Conservation (phyloP, 2,329 filamentous ascomycete genomes). For the Monascus ruber region DNA sequence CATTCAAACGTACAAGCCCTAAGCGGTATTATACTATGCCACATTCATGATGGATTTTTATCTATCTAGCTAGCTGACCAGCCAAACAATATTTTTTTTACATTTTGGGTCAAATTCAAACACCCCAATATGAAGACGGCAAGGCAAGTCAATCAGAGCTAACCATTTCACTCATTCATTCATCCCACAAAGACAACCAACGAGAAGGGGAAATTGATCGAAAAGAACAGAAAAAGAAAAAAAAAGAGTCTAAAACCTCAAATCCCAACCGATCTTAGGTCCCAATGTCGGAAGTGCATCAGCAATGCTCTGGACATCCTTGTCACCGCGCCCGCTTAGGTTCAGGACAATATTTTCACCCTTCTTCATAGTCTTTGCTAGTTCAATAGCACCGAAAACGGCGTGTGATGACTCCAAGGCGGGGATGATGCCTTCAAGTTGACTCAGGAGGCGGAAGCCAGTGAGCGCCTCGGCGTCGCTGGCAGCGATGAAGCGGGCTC, state of each 20-base stretch:
- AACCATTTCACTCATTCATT: no score
- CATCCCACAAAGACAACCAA: no score
- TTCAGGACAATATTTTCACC: slow-evolving; percentile 88
- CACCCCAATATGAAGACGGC: no score
- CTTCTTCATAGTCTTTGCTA: slow-evolving; percentile 86
- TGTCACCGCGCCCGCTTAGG: slow-evolving; percentile 85
- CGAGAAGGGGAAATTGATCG: no score
- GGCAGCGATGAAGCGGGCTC: slow-evolving; percentile 80
- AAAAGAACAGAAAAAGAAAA: neutral
- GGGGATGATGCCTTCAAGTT: slow-evolving; percentile 93
- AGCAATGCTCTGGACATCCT: slow-evolving; percentile 96
- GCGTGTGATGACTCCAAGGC: slow-evolving; percentile 91
- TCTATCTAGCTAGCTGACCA: no score
- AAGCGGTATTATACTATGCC: no score
- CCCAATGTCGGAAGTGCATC: slow-evolving; percentile 84
- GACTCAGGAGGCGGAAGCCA: slow-evolving; percentile 72
- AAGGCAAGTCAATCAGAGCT: no score
- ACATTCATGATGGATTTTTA: no score
- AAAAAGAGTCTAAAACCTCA: slow-evolving; percentile 38
- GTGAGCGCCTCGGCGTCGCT: slow-evolving; percentile 84
- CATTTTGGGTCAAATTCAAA: no score
- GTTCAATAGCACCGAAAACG: slow-evolving; percentile 74
- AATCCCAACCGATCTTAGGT: slow-evolving; percentile 69
- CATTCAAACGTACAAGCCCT: no score
- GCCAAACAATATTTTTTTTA: no score